A percentile compares a stretch with the other conserved stretches of the same genome.
Evolutionary conservation across 768 basidiomycete species (phyloP).

Genomic region (Russula emetica): DNA sequence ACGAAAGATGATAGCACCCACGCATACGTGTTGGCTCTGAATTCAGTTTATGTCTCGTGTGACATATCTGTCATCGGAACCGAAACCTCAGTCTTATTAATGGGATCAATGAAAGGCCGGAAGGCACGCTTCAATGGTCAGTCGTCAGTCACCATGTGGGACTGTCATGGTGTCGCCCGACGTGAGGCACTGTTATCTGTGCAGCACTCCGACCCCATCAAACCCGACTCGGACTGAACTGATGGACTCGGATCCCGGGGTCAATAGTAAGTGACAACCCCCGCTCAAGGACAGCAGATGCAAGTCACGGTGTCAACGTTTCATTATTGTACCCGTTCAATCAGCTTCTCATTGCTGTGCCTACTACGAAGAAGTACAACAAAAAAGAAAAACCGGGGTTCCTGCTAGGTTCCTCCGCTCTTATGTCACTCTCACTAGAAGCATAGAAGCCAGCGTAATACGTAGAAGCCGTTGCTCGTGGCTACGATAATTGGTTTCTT

Average conservation of each 20-base stretch:
- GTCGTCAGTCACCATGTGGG: too few relatives aligned
- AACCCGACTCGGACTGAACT: not conserved
- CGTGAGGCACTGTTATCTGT: not conserved
- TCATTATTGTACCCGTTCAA: not conserved
- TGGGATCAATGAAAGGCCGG: not conserved
- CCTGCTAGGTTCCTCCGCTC: not conserved
- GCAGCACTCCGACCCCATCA: not conserved
- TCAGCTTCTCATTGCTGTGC: not conserved
- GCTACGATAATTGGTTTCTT: not conserved
- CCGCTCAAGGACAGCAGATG: not conserved
- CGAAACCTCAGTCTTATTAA: not conserved
- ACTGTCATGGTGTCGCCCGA: not conserved
- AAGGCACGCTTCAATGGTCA: not conserved
- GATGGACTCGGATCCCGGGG: not conserved
- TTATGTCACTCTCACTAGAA: not conserved
- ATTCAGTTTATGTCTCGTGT: not conserved
- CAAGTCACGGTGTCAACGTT: not conserved
- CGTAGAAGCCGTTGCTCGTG: not conserved
- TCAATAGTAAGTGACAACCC: not conserved
- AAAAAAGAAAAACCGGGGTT: not conserved
- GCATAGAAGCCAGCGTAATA: not conserved
- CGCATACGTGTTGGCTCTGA: not conserved
- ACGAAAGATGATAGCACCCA: too few relatives aligned
- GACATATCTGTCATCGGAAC: constrained; percentile 3
- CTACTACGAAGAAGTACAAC: not conserved